Evolutionary conservation across 768 basidiomycete genomes (phyloP), one percentile per base, ranked within the genome.

Genomic region (Cystofilobasidium bisporidii): DNA sequence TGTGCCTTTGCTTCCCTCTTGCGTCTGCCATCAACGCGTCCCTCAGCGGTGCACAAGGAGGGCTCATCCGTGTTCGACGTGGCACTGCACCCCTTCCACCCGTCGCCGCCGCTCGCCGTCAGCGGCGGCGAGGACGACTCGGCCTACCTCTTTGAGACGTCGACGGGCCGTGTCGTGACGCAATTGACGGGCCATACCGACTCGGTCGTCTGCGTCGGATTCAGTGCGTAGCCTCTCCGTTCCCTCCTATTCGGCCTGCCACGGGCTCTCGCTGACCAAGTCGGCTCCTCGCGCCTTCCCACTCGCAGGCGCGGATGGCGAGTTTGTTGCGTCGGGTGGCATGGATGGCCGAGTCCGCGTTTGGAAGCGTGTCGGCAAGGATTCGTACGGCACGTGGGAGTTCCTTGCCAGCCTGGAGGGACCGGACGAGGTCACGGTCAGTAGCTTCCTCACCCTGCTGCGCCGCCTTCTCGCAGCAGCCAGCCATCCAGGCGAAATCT

Each of bases 311-410:
- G 73, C 80, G 0, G 94, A 98, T 75, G 96, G 96, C 2, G 87
- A 96, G 78, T 82, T 96, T 83, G 82, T 93, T 66, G 86, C 93
- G 20, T 96, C 93, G 0, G 96, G 94, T 14, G 96, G 96, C 0
- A 98, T 99, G 96, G 96, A 99, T 73, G 96, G 96, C 12, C 86
- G 85, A 75, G 86, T 97, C 45, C 82, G 93, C 70, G 79, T 99
- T 69, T 99, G 96, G 96, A 80, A 87, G 74, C 81, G 91, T 73
- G 87, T 47, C 2, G 87, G 85, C 6, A 86, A 80, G 71, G 85
- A 86, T 55, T 78, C 86, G 69, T 88, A 85, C 79, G 83, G 80
- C 69, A 83, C 79, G 62, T 99, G 96, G 96, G 93, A 97, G 77
- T 94, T 98, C 76, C 79, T 96, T 76, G 92, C 89, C 8, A 88